Conservation (phyloP, 148 eudicot genomes). For the Cornus kousa region DNA sequence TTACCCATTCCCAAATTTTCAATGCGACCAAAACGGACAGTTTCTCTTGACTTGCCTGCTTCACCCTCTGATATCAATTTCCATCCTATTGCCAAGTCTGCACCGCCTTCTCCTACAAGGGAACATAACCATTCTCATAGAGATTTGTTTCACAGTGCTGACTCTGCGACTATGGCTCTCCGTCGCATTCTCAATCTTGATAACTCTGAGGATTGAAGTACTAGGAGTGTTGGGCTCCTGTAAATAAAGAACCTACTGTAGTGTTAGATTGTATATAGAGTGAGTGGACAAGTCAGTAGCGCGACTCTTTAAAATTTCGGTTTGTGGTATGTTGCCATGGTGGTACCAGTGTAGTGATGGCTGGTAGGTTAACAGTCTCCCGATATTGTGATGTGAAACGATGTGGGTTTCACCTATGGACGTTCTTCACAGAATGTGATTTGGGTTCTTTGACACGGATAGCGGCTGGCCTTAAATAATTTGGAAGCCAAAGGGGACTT, state of each 20-base stretch:
- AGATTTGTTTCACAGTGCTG: constrained; percentile 43
- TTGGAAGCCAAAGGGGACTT: constrained; percentile 15
- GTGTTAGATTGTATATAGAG: constrained; percentile 36
- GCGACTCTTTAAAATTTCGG: constrained; percentile 23
- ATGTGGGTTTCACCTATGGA: constrained; percentile 7
- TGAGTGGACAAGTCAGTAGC: constrained; percentile 31
- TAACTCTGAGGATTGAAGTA: constrained; percentile 55
- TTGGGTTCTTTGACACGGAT: constrained; percentile 24
- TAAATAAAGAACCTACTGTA: constrained; percentile 33
- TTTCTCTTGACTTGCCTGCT: constrained; percentile 71
- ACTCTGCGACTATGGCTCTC: constrained; percentile 75
- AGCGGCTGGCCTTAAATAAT: constrained; percentile 16
- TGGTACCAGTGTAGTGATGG: constrained; percentile 33
- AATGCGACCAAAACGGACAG: constrained; percentile 57
- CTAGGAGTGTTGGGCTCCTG: constrained; percentile 32
- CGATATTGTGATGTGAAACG: background rate
- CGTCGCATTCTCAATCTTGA: constrained; percentile 96
- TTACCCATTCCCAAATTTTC: constrained; percentile 87
- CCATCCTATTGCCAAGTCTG: constrained; percentile 66
- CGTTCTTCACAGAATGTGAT: constrained; percentile 11
- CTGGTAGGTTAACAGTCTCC: constrained; percentile 30
- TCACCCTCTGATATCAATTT: constrained; percentile 51
- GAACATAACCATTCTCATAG: constrained; percentile 29
- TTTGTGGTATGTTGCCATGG: constrained; percentile 17
- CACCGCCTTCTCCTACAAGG: constrained; percentile 84